A percentile compares a stretch with the other conserved stretches of the same genome.
Conservation (phyloP, 2,329 filamentous ascomycete genomes). For the Pestalotiopsis sp. region DNA sequence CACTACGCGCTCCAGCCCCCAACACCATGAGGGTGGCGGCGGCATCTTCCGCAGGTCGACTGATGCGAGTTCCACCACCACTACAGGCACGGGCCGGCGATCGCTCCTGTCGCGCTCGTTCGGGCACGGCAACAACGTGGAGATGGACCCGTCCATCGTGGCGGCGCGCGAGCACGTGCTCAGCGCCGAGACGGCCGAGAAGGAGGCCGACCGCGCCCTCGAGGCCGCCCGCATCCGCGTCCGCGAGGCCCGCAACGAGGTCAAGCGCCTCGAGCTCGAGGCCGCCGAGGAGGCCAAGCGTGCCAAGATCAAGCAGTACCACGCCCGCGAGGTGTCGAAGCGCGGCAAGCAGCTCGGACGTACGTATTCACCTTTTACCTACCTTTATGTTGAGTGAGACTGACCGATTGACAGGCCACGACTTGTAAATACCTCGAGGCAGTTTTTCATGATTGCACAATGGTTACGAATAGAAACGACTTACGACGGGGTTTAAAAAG, state of each 20-base stretch:
- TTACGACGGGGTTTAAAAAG: not conserved
- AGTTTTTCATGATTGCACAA: conserved; percentile 21
- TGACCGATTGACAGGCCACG: conserved; percentile 1
- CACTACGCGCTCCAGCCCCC: not conserved
- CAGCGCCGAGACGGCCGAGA: conserved; percentile 64
- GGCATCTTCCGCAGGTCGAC: conserved; percentile 15
- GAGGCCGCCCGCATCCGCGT: conserved; percentile 61
- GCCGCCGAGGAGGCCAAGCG: conserved; percentile 66
- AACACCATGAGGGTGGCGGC: not conserved
- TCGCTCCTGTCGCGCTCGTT: conserved; percentile 48
- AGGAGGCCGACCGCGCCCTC: conserved; percentile 67
- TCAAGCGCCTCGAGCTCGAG: conserved; percentile 65
- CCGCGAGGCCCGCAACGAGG: conserved; percentile 64
- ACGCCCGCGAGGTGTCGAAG: conserved; percentile 68
- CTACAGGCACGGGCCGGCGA: conserved; percentile 25
- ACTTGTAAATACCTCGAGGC: conserved; percentile 12
- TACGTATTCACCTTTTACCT: conserved; percentile 43
- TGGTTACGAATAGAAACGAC: not conserved
- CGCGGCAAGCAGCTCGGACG: conserved; percentile 70
- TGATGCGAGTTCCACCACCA: conserved; percentile 21
- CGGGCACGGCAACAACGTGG: conserved; percentile 44
- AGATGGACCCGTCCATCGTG: conserved; percentile 65
- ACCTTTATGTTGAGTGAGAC: not conserved
- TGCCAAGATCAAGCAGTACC: conserved; percentile 70
- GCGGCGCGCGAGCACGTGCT: conserved; percentile 65